phyloP scores from a whole-genome alignment of 1,284 basidiomycete genomes.

The Marasmius oreades region DNA sequence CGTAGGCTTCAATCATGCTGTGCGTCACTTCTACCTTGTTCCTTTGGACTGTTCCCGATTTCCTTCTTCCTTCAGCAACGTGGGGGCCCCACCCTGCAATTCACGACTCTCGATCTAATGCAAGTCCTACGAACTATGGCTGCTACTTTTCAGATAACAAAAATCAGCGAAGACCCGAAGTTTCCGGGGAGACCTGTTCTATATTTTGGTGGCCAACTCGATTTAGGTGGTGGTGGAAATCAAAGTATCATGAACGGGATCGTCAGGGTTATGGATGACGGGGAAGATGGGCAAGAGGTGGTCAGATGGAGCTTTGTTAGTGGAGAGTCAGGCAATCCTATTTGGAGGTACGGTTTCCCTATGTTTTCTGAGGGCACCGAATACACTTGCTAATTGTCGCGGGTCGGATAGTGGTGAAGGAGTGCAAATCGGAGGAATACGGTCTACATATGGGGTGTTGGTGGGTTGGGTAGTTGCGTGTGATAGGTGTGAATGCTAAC shows the following conservation, averaged over 20 bases:
- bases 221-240: slow-evolving; percentile 31
- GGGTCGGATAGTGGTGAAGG: slow-evolving; percentile 50
- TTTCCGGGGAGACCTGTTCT: slow-evolving; percentile 53
- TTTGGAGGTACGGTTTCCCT: slow-evolving; percentile 52
- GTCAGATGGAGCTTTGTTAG: slow-evolving; percentile 64
- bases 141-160: slow-evolving; percentile 42
- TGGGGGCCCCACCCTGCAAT: too few species aligned
- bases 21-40: background rate
- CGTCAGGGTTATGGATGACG: slow-evolving; percentile 53
- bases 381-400: slow-evolving; percentile 2
- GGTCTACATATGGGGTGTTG: slow-evolving; percentile 56
- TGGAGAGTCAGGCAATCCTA: slow-evolving; percentile 52
- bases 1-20: slow-evolving; percentile 42
- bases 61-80: slow-evolving; percentile 45
- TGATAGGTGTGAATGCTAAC: background rate
- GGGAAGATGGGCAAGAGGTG: slow-evolving; percentile 26
- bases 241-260: slow-evolving; percentile 43
- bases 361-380: background rate
- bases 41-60: slow-evolving; percentile 1
- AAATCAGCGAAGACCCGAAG: slow-evolving; percentile 37
- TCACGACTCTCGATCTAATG: slow-evolving; percentile 41
- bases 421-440: slow-evolving; percentile 57
- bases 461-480: background rate
- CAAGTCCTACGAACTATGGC: slow-evolving; percentile 50
- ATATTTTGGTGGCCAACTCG: slow-evolving; percentile 48